Base-by-base conservation (phyloP, 768 basidiomycete genomes). In the Leccinum ochraceum region DNA sequence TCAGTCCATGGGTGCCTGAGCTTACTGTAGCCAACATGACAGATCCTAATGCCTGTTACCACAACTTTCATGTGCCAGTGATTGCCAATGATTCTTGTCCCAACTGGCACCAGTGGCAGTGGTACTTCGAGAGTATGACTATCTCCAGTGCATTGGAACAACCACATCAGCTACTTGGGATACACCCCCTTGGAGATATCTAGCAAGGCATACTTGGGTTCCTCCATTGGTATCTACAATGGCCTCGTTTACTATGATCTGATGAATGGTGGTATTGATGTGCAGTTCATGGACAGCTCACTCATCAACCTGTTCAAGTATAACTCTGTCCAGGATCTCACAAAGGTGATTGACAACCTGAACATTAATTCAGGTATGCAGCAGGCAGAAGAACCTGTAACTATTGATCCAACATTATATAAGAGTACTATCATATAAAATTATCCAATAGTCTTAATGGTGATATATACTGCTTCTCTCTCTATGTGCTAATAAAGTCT, bases 51-150 rank as follows among this genome's bases (percentile, higher is more conserved):
- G 79, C 89, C 0, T 80, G 86, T 67, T 98, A 98, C 72, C 97
- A 98, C 72, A 96, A 99, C 72, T 99, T 99, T 85, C 90, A 96
- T 17, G 88, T 87, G 0, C 24, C 24, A 24, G 24, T 28, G 28
- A 87, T 81, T 70, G 89, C 88, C 36, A 90, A 87, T 60, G 96
- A 98, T 69, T 89, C 90, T 0, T 85, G 97, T 9, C 96, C 97
- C 0, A 97, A 99, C 28, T 28, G 28, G 28, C 28, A 28, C 28
- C 28, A 28, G 28, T 28, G 28, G 28, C 28, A 28, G 71, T 99
- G 97, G 97, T 99, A 98, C 74, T 95, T 91, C 65, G 91, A 98
- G 77, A 81, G 80, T 60, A 98, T 99, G 97, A 90, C 92, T 3
- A 74, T 84, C 70, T 89, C 98, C 28, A 28, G 28, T 28, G 89